These are phyloP conservation scores for Puccinia triticina DNA, from an alignment of 1,284 basidiomycete species.

Conservation along the genomic window DNA sequence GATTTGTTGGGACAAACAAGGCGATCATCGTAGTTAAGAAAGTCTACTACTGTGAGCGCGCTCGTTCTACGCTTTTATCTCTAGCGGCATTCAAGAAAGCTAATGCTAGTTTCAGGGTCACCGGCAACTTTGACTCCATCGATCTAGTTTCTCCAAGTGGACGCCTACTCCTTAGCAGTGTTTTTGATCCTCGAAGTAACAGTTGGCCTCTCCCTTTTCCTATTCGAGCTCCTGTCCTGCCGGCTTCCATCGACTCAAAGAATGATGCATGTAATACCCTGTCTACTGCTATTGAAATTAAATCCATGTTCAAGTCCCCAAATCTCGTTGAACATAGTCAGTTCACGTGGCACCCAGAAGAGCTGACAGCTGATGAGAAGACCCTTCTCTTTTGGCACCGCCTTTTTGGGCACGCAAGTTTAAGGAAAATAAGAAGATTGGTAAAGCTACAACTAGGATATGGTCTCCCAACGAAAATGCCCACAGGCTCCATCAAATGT, in stretches of 20 bases:
- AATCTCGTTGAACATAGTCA: too few species aligned
- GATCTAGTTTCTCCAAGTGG: background rate
- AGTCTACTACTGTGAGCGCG: too few species aligned
- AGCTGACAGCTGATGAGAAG: background rate
- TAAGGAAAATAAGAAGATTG: background rate
- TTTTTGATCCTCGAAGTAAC: background rate
- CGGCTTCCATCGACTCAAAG: too few species aligned
- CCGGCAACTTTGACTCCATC: too few species aligned
- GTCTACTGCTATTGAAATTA: background rate
- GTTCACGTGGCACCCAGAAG: background rate
- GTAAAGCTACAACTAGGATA: background rate
- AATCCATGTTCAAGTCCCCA: background rate
- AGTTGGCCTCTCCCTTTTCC: background rate
- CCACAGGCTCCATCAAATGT: background rate
- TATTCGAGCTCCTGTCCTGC: background rate
- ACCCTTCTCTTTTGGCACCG: conserved; percentile 4
- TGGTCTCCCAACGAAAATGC: background rate
- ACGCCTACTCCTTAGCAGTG: background rate
- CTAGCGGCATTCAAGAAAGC: too few species aligned
- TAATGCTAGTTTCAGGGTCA: background rate
- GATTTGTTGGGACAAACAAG: too few species aligned
- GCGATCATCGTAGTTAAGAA: too few species aligned
- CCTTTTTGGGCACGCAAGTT: conserved; percentile 17
- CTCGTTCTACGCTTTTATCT: too few species aligned
- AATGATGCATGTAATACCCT: too few species aligned